Conservation (phyloP, 83 land plant species). For the Larix sibirica region DNA sequence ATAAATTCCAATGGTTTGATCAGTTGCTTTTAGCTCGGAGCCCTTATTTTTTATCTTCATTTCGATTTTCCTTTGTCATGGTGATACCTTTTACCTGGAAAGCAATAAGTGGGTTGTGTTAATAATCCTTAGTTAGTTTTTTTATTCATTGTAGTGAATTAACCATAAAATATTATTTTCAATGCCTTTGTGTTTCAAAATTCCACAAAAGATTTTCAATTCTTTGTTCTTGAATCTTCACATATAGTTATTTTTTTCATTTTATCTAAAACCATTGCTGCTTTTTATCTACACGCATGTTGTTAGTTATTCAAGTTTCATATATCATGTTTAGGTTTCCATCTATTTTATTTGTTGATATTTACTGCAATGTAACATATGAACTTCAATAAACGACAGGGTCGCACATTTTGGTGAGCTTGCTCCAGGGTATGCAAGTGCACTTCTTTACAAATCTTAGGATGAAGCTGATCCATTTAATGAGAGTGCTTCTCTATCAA, state of each 20-base stretch:
- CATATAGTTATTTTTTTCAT: background rate
- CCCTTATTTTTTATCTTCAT: too few species aligned
- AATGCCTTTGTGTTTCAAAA: too few species aligned
- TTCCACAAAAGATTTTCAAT: too few species aligned
- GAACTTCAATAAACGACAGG: slow-evolving; percentile 35
- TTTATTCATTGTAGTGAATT: too few species aligned
- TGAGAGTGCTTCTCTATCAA: slow-evolving; percentile 28
- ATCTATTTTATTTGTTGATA: background rate
- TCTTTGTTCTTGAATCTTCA: too few species aligned
- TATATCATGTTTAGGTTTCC: background rate
- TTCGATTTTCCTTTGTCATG: too few species aligned
- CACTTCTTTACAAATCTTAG: slow-evolving; percentile 87
- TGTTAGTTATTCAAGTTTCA: background rate
- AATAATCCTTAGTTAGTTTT: too few species aligned
- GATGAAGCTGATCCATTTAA: slow-evolving; percentile 89
- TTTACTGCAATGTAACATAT: background rate
- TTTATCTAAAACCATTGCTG: background rate
- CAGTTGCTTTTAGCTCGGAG: too few species aligned
- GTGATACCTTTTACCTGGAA: too few species aligned
- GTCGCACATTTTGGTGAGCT: slow-evolving; percentile 90
- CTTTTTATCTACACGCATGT: background rate
- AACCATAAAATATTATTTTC: too few species aligned
- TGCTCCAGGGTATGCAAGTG: slow-evolving; percentile 89
- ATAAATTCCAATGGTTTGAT: too few species aligned
- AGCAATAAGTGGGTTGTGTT: too few species aligned